These are phyloP conservation scores for Trichocladium uniseriatum DNA, from an alignment of 495 filamentous ascomycete species.

Conservation along the genomic window DNA sequence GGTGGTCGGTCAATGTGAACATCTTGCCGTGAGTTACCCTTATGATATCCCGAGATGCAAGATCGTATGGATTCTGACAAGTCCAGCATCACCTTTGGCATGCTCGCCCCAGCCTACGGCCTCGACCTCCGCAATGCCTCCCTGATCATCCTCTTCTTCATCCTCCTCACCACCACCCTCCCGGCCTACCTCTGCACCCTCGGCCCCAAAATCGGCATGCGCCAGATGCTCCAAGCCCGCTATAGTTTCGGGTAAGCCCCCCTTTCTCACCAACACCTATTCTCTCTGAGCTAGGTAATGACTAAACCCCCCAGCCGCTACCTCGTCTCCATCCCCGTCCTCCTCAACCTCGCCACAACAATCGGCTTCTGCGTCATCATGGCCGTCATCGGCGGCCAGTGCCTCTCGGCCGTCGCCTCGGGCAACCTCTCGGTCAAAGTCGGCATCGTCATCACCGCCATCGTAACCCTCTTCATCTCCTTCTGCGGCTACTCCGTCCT, in stretches of 20 bases:
- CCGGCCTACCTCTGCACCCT: conserved; percentile 45
- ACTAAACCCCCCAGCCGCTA: conserved; percentile 22
- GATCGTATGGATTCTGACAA: too few species aligned
- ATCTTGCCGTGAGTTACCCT: conserved; percentile 31
- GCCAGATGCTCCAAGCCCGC: conserved; percentile 48
- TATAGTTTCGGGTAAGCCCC: conserved; percentile 42
- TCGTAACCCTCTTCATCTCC: conserved; percentile 46
- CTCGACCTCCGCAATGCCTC: conserved; percentile 39
- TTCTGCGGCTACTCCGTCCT: conserved; percentile 51
- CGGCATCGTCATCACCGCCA: conserved; percentile 45
- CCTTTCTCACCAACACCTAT: background rate
- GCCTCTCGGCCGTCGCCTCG: conserved; percentile 42
- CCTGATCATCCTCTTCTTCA: conserved; percentile 49
- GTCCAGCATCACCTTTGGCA: conserved; percentile 48
- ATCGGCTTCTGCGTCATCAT: conserved; percentile 43
- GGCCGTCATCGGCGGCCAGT: conserved; percentile 39
- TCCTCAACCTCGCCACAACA: conserved; percentile 42
- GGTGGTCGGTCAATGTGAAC: conserved; percentile 37
- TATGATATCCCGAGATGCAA: background rate
- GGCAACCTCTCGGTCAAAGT: conserved; percentile 37
- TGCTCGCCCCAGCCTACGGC: conserved; percentile 44
- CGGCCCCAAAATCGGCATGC: conserved; percentile 43
- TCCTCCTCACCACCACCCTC: conserved; percentile 37
- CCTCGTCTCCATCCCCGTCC: conserved; percentile 35
- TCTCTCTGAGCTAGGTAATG: background rate